Conservation (phyloP, 2,329 filamentous ascomycete genomes). For the Phaeosphaeriaceae sp. region DNA sequence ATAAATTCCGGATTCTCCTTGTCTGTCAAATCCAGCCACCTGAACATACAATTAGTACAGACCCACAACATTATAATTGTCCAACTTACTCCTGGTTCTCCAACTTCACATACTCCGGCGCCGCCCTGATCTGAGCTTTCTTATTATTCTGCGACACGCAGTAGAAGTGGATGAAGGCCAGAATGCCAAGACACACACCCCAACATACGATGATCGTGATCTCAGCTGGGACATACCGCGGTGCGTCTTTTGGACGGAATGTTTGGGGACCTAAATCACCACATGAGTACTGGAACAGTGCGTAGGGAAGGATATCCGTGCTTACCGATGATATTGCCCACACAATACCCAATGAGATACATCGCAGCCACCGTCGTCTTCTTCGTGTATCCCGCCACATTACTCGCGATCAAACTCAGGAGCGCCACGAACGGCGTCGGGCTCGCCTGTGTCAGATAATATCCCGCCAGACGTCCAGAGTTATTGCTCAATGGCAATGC, state of each 20-base stretch:
- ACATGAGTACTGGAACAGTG: neutral
- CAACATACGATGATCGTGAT: constrained; percentile 70
- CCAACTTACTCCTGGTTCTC: constrained; percentile 69
- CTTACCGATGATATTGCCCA: constrained; percentile 50
- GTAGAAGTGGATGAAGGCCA: constrained; percentile 70
- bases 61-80: neutral
- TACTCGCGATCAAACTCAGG: constrained; percentile 69
- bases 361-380: constrained; percentile 66
- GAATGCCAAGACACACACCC: constrained; percentile 60
- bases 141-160: constrained; percentile 66
- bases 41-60: constrained; percentile 17
- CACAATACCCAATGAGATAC: constrained; percentile 53
- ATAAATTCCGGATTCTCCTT: constrained; percentile 70
- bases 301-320: neutral
- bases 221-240: constrained; percentile 68
- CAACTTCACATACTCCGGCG: constrained; percentile 66
- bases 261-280: constrained; percentile 52
- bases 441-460: constrained; percentile 69
- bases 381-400: constrained; percentile 67
- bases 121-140: constrained; percentile 62
- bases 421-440: constrained; percentile 71
- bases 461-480: constrained; percentile 67
- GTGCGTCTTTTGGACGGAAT: constrained; percentile 39
- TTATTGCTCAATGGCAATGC: constrained; percentile 66
- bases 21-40: constrained; percentile 70